A percentile compares a stretch with the other conserved stretches of the same genome.
phyloP scores from a whole-genome alignment of 2,329 filamentous ascomycete species.

The Arthrobotrys megalospora region DNA sequence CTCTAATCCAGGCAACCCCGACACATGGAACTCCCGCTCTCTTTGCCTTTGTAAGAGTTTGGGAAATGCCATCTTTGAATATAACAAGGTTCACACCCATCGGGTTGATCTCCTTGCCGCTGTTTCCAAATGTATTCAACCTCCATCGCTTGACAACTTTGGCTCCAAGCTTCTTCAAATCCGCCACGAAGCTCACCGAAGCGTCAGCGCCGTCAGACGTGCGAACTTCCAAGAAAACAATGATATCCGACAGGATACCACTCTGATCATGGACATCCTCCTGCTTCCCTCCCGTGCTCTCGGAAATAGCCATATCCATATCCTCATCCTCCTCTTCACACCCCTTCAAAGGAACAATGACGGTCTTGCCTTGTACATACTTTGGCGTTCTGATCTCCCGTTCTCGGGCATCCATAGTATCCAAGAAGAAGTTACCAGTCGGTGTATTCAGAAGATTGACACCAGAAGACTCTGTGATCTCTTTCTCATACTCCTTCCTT shows the following conservation, averaged over 20 bases:
- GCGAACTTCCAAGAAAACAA: conserved; percentile 48
- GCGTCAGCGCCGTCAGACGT: conserved; percentile 48
- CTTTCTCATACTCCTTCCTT: conserved; percentile 45
- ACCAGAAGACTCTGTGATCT: conserved; percentile 40
- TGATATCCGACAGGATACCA: conserved; percentile 12
- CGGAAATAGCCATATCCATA: conserved; percentile 4
- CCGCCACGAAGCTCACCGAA: conserved; percentile 36
- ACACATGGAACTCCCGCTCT: conserved; percentile 42
- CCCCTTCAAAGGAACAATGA: conserved; percentile 46
- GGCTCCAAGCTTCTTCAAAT: conserved; percentile 39
- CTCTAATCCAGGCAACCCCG: conserved; percentile 48
- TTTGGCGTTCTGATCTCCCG: conserved; percentile 37
- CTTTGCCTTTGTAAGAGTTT: conserved; percentile 43
- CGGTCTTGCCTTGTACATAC: conserved; percentile 30
- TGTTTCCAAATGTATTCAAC: conserved; percentile 38
- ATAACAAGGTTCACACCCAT: conserved; percentile 51
- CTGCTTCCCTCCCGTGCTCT: not conserved
- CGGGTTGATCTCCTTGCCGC: conserved; percentile 30
- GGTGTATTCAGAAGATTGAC: conserved; percentile 25
- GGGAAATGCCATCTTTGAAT: conserved; percentile 43
- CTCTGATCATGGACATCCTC: not conserved
- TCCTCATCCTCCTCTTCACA: conserved; percentile 37
- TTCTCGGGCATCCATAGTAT: conserved; percentile 40
- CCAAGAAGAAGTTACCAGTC: conserved; percentile 49
- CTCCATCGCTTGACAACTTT: conserved; percentile 46